phyloP scores from a whole-genome alignment of 352 stramenopile genomes.

The Globisporangium viniferum region DNA sequence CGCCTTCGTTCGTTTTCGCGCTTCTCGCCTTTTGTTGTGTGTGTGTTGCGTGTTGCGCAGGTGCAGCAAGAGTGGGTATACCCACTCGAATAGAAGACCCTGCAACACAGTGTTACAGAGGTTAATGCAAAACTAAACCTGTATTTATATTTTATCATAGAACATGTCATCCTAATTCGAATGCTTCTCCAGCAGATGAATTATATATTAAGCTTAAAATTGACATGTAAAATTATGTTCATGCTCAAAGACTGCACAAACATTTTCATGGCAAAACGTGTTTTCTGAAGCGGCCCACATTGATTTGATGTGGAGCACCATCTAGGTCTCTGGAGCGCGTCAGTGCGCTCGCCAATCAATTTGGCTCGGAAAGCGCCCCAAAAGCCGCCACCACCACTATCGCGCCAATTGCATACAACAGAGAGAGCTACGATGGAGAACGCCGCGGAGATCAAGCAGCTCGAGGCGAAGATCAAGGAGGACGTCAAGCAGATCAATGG shows the following conservation, averaged over 20 bases:
- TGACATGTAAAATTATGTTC: no score
- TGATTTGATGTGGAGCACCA: neutral
- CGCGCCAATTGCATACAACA: neutral
- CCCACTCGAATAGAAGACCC: constrained; percentile 1
- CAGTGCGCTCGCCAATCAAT: constrained; percentile 19
- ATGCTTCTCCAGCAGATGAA: no score
- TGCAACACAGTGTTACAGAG: no score
- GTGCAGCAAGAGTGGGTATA: neutral
- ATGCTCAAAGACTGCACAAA: neutral
- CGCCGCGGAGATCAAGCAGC: constrained; percentile 76
- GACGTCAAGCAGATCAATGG: constrained; percentile 85
- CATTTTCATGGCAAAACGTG: neutral
- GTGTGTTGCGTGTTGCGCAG: neutral
- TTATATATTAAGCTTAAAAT: no score
- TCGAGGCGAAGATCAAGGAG: constrained; percentile 85
- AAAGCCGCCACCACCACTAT: constrained; percentile 13
- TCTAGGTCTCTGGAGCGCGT: neutral
- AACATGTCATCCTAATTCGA: no score
- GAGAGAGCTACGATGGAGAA: constrained; percentile 39
- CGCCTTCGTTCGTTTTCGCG: neutral
- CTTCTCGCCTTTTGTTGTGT: neutral
- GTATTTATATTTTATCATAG: no score
- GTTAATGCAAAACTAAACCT: neutral
- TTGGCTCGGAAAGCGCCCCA: constrained; percentile 16
- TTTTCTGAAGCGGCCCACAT: neutral